Evolutionary conservation across 768 basidiomycete species (phyloP).

Genomic region (Leccinum arenicola): DNA sequence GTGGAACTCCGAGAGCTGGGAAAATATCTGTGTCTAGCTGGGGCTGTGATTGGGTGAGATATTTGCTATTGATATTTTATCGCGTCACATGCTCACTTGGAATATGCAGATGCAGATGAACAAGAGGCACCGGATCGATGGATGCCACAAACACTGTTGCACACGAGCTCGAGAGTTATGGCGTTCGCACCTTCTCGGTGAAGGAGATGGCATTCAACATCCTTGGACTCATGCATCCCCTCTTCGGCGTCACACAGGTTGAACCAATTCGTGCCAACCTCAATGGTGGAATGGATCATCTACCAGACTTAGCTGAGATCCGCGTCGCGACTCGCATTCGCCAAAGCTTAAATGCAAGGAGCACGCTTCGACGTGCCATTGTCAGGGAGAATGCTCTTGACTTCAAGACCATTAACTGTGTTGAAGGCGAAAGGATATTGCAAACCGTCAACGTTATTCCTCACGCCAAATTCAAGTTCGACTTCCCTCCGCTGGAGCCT

Average conservation of each 20-base stretch:
- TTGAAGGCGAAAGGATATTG: constrained; percentile 90
- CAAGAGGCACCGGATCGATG: constrained; percentile 97
- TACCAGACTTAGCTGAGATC: constrained; percentile 94
- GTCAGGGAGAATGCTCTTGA: constrained; percentile 94
- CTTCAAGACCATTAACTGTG: constrained; percentile 86
- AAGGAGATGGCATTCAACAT: constrained; percentile 99
- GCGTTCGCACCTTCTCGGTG: constrained; percentile 96
- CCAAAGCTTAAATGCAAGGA: constrained; percentile 74
- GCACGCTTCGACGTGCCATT: constrained; percentile 90
- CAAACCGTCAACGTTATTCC: constrained; percentile 92
- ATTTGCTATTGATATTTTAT: not conserved
- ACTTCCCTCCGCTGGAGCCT: constrained; percentile 84
- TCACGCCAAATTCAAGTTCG: constrained; percentile 96
- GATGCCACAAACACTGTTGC: constrained; percentile 92
- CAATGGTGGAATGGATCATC: constrained; percentile 96
- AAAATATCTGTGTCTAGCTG: constrained; percentile 73
- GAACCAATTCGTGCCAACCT: constrained; percentile 99
- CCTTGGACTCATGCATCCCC: constrained; percentile 98
- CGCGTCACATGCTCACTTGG: no score
- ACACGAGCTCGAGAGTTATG: constrained; percentile 84
- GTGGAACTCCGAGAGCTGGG: no score
- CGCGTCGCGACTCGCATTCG: constrained; percentile 90
- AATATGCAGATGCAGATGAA: constrained; percentile 61
- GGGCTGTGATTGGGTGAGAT: constrained; percentile 93
- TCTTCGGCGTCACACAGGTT: constrained; percentile 99